phyloP scores from a whole-genome alignment of 495 filamentous ascomycete genomes.

The Aspergillus baeticus region DNA sequence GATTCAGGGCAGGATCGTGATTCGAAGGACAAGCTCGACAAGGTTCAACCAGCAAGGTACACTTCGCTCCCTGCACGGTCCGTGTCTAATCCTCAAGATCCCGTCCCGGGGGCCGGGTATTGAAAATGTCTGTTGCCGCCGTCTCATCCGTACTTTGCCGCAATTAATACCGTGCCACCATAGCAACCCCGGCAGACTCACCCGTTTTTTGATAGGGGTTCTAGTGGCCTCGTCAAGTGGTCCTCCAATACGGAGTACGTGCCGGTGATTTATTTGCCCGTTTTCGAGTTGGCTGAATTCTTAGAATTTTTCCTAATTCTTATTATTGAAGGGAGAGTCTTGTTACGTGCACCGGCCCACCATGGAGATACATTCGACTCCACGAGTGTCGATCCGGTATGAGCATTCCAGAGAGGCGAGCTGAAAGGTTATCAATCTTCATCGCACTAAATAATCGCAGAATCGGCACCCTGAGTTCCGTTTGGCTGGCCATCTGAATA shows the following conservation, averaged over 20 bases:
- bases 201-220: no score
- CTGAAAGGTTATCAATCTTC: neutral
- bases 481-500: no score
- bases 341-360: neutral
- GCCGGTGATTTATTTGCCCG: no score
- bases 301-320: no score
- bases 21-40: neutral
- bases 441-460: no score
- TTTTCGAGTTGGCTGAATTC: no score
- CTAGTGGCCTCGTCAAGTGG: no score
- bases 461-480: no score
- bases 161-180: no score
- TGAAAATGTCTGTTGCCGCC: neutral
- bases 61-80: neutral
- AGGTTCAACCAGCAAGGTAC: neutral
- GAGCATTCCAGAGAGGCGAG: neutral
- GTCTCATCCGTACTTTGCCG: neutral
- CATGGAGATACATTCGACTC: neutral
- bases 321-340: neutral
- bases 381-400: conserved; percentile 2
- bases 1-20: conserved; percentile 2
- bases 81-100: neutral
- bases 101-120: neutral
- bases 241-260: no score
- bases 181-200: no score